These are phyloP conservation scores for Thelephora terrestris DNA, from an alignment of 1,284 basidiomycete species.

Conservation along the genomic window DNA sequence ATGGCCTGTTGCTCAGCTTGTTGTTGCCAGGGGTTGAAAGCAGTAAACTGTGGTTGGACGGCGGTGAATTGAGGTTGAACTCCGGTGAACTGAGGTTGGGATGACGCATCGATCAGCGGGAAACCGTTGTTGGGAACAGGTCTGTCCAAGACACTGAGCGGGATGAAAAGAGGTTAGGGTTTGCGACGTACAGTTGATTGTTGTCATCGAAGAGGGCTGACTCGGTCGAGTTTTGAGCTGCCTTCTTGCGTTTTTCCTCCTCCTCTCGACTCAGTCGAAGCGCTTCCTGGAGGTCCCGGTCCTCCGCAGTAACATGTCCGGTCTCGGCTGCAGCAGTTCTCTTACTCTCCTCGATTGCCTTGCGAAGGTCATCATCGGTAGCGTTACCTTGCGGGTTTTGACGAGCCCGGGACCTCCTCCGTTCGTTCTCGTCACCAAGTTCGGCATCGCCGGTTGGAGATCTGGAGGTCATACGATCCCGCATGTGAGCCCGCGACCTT, in stretches of 20 bases:
- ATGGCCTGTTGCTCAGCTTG: constrained; percentile 82
- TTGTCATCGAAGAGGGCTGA: constrained; percentile 80
- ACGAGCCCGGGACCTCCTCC: constrained; percentile 30
- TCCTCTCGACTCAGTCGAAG: constrained; percentile 84
- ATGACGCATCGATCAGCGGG: constrained; percentile 57
- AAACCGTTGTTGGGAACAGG: constrained; percentile 42
- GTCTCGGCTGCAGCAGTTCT: constrained; percentile 62
- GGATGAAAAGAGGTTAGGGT: background rate
- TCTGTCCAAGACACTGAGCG: constrained; percentile 17
- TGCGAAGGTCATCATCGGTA: constrained; percentile 75
- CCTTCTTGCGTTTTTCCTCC: constrained; percentile 59
- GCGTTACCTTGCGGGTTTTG: constrained; percentile 23
- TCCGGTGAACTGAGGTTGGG: constrained; percentile 34
- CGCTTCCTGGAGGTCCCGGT: constrained; percentile 73
- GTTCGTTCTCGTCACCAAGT: constrained; percentile 40
- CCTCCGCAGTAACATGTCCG: constrained; percentile 44
- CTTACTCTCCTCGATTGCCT: constrained; percentile 86
- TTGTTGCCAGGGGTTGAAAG: constrained; percentile 96
- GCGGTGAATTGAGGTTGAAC: constrained; percentile 64
- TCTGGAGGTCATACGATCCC: constrained; percentile 83
- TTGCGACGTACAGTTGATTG: constrained; percentile 48
- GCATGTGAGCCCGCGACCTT: constrained; percentile 80
- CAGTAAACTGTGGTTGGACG: constrained; percentile 62
- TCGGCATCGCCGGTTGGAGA: constrained; percentile 34
- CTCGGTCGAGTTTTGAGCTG: constrained; percentile 69